Conservation (phyloP, 176 grass and related monocot species). For the Avena insularis region DNA sequence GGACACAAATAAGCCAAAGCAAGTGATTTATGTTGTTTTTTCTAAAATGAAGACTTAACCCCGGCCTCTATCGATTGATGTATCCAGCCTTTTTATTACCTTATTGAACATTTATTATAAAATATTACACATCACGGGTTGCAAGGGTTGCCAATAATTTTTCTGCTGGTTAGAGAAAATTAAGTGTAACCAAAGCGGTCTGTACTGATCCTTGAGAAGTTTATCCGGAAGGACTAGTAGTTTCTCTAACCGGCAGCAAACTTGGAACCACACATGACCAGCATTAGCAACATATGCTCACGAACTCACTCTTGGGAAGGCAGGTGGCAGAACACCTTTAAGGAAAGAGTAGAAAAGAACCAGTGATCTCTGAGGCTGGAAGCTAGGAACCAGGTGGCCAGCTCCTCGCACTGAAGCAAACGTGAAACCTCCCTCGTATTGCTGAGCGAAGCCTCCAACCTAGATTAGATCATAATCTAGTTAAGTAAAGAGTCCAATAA, state of each 20-base stretch:
- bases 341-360: conserved; percentile 44
- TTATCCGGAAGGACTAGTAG: neutral
- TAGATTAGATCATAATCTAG: neutral
- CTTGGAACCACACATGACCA: neutral
- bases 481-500: neutral
- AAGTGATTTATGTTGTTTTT: too few species aligned
- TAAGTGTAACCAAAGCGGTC: too few species aligned
- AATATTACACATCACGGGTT: too few species aligned
- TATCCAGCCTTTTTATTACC: too few species aligned
- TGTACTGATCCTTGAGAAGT: too few species aligned
- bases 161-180: too few species aligned
- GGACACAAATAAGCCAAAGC: too few species aligned
- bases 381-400: conserved; percentile 59
- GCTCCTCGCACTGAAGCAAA: conserved; percentile 46
- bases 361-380: conserved; percentile 56
- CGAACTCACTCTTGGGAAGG: neutral
- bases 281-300: neutral
- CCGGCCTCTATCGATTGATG: too few species aligned
- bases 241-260: neutral
- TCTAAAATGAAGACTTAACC: too few species aligned
- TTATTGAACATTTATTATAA: too few species aligned
- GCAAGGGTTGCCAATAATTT: too few species aligned
- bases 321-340: conserved; percentile 38
- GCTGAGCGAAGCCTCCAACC: conserved; percentile 60
- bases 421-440: conserved; percentile 56